Percentiles rank a stretch among this genome's conserved stretches.
phyloP scores from a whole-genome alignment of 805 yeast genomes.

The Alloascoidea hylecoeti region DNA sequence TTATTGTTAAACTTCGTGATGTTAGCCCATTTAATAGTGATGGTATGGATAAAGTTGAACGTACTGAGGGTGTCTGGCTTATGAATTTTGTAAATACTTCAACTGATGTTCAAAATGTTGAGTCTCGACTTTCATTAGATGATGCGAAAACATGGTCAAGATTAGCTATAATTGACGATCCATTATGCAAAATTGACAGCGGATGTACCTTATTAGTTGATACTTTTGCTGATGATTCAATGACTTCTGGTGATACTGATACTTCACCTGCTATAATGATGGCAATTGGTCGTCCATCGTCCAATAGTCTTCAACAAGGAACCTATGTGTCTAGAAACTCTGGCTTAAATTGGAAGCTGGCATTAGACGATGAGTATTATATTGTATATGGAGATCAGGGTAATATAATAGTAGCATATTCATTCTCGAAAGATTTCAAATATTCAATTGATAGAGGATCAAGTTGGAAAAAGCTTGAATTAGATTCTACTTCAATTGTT shows the following conservation, averaged over 20 bases:
- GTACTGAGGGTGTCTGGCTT: slow-evolving; percentile 37
- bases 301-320: slow-evolving; percentile 10
- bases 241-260: slow-evolving; percentile 19
- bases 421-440: slow-evolving; percentile 18
- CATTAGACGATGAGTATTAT: slow-evolving; percentile 34
- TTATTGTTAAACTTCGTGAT: slow-evolving; percentile 25
- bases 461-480: slow-evolving; percentile 39
- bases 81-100: slow-evolving; percentile 22
- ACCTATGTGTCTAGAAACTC: slow-evolving; percentile 67
- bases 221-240: slow-evolving; percentile 19
- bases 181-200: slow-evolving; percentile 15
- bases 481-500: slow-evolving; percentile 29
- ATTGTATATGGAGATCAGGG: slow-evolving; percentile 70
- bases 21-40: slow-evolving; percentile 10
- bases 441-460: slow-evolving; percentile 67
- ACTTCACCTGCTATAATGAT: slow-evolving; percentile 29
- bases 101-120: slow-evolving; percentile 10
- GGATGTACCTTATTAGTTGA: slow-evolving; percentile 23
- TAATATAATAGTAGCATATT: slow-evolving; percentile 52
- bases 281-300: slow-evolving; percentile 27
- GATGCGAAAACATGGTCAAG: slow-evolving; percentile 22
- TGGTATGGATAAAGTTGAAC: slow-evolving; percentile 26
- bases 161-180: slow-evolving; percentile 14
- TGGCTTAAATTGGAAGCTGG: slow-evolving; percentile 56
- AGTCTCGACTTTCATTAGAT: slow-evolving; percentile 20